These are phyloP conservation scores for Hanseniaspora vineae DNA, from an alignment of 805 yeast species.

Conservation along the genomic window DNA sequence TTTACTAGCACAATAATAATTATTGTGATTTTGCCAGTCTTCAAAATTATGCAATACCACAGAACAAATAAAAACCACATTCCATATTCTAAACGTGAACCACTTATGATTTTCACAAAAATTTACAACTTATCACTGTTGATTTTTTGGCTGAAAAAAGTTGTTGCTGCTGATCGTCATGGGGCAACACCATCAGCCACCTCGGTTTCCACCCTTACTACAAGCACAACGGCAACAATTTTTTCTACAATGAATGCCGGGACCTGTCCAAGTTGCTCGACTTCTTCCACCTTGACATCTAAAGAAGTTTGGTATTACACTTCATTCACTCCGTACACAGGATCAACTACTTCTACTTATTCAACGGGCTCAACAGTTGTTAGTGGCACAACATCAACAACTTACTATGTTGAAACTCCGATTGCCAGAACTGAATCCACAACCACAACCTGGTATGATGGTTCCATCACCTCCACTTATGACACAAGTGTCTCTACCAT, in stretches of 20 bases:
- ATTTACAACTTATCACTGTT: no score
- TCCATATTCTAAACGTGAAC: no score
- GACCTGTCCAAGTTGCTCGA: conserved; percentile 4
- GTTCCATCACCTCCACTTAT: conserved; percentile 2
- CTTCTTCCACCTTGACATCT: background rate
- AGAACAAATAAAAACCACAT: no score
- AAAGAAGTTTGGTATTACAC: conserved; percentile 1
- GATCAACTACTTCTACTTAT: background rate
- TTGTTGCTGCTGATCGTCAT: no score
- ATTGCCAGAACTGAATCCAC: background rate
- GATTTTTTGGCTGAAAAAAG: no score
- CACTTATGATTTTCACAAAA: no score
- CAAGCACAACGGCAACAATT: no score
- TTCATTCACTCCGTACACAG: conserved; percentile 3
- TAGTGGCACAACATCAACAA: conserved; percentile 1
- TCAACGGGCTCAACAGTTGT: conserved; percentile 1
- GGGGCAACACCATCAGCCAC: no score
- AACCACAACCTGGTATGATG: background rate
- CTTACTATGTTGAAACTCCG: conserved; percentile 1
- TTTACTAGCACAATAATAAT: no score
- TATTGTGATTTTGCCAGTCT: no score
- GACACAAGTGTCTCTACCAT: conserved; percentile 7
- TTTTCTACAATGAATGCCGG: background rate
- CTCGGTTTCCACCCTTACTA: no score
- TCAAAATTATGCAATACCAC: no score